Evolutionary conservation across 371 early-diverging fungal genomes (phyloP), one percentile per base, ranked within the genome.

Genomic region (Haplosporangium sp.): DNA sequence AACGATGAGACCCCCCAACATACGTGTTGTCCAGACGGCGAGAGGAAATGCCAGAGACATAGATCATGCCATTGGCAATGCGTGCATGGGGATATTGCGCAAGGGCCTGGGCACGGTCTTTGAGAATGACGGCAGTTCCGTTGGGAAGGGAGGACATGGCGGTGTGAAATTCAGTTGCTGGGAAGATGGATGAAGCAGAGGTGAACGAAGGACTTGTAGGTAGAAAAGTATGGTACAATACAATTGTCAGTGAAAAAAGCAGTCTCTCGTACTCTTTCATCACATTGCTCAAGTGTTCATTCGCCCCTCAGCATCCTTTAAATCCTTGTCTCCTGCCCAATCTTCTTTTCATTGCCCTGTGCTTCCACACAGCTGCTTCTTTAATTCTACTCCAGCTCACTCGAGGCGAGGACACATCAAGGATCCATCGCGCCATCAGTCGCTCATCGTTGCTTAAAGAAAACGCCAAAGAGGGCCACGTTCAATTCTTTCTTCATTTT

Each of bases 71-170:
- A 59, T 81, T 82, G 55, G 67, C 84, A 29, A 79, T 79, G 67
- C 90, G 82, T 12, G 87, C 89, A 69, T 90, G 91, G 5, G 92
- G 92, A 70, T 91, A 91, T 52, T 84, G 83, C 10, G 92, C 92
- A 55, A 89, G 80, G 46, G 87, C 86, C 54, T 77, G 86, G n/a
- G 91, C 91, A 40, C 84, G 79, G 64, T 83, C 85, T 29, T 58
- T 41, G 58, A 89, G 85, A 29, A 87, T 73, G 68, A 85, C 67
- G 18, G 85, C 65, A 9, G 57, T 54, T 58, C 91, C 90, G 81
- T 90, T 89, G 41, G 51, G 45, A n/a, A 62, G 60, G 40, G 54
- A 1, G 18, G 67, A 54, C 66, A 58, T 57, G 18, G 43, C 45
- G 23, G 6, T 12, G 11, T 6, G 11, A 18, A 21, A n/a, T 23